Evolutionary conservation across 2,329 filamentous ascomycete species (phyloP).

Genomic region (Didymella keratinophila): DNA sequence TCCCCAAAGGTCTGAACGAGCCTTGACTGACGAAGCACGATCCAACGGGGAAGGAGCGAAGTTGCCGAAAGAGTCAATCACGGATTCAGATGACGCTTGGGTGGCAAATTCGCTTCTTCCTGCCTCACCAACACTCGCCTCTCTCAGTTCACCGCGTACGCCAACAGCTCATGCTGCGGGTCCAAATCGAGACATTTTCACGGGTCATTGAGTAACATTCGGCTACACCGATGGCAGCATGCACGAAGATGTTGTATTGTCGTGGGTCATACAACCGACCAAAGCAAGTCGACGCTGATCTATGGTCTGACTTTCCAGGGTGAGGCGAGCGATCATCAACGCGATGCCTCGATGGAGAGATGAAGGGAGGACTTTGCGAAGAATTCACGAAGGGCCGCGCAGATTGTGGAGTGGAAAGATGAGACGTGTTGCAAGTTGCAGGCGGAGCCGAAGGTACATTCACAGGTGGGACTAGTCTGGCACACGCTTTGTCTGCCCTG

Average conservation of each 20-base stretch:
- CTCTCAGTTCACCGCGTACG: slow-evolving; percentile 6
- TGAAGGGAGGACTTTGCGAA: slow-evolving; percentile 19
- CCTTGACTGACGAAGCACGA: slow-evolving; percentile 9
- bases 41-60: background rate
- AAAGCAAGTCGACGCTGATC: slow-evolving; percentile 30
- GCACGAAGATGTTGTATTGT: slow-evolving; percentile 2
- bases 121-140: slow-evolving; percentile 14
- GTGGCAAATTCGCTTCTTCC: slow-evolving; percentile 19
- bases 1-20: slow-evolving; percentile 1
- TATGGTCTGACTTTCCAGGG: slow-evolving; percentile 33
- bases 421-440: slow-evolving; percentile 35
- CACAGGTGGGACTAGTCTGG: slow-evolving; percentile 10
- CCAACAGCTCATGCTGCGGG: slow-evolving; percentile 6
- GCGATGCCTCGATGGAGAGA: slow-evolving; percentile 19
- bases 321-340: slow-evolving; percentile 35
- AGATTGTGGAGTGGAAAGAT: slow-evolving; percentile 24
- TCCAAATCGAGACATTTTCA: slow-evolving; percentile 5
- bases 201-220: slow-evolving; percentile 11
- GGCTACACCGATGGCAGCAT: slow-evolving; percentile 17
- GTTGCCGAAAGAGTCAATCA: slow-evolving; percentile 12
- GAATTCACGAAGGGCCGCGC: slow-evolving; percentile 22
- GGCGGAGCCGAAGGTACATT: slow-evolving; percentile 30
- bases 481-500: slow-evolving; percentile 18
- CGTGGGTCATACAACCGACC: slow-evolving; percentile 18
- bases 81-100: slow-evolving; percentile 6